Conservation (phyloP, 2,329 filamentous ascomycete species). For the Colletotrichum gloeosporioides region DNA sequence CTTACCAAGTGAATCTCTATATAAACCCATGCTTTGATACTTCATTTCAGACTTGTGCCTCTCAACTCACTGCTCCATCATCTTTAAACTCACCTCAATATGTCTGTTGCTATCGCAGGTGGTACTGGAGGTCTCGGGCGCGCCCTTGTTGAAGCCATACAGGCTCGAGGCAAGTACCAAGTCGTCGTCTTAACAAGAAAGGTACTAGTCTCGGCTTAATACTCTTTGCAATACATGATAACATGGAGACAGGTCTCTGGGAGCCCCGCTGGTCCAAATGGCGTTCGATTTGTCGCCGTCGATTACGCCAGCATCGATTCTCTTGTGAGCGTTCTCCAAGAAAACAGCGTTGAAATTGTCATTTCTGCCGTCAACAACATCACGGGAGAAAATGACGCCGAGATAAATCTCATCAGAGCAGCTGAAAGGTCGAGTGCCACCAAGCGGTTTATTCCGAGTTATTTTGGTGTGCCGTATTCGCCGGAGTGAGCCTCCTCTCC, state of each 20-base stretch:
- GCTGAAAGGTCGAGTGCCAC: conserved; percentile 41
- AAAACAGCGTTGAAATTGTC: conserved; percentile 46
- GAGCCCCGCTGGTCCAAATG: conserved; percentile 21
- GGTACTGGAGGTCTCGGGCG: conserved; percentile 49
- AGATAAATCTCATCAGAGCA: conserved; percentile 48
- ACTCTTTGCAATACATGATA: neutral
- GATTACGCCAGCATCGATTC: conserved; percentile 29
- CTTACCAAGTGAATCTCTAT: rapidly evolving
- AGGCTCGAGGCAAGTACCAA: conserved; percentile 34
- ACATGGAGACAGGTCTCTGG: conserved; percentile 4
- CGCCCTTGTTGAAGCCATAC: conserved; percentile 50
- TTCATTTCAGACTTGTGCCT: neutral
- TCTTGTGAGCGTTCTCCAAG: conserved; percentile 28
- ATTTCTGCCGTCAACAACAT: conserved; percentile 43
- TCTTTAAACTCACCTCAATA: neutral
- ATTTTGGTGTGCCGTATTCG: conserved; percentile 40
- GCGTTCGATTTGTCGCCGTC: conserved; percentile 26
- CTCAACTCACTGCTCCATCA: neutral
- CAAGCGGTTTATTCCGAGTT: conserved; percentile 47
- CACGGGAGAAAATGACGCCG: conserved; percentile 23
- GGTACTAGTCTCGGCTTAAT: neutral
- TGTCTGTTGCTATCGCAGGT: conserved; percentile 47
- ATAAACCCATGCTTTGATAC: neutral
- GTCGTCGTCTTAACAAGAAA: conserved; percentile 38
- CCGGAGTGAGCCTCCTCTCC: conserved; percentile 28